phyloP scores from a whole-genome alignment of 805 yeast genomes.

The Metschnikowia bowlesiae region DNA sequence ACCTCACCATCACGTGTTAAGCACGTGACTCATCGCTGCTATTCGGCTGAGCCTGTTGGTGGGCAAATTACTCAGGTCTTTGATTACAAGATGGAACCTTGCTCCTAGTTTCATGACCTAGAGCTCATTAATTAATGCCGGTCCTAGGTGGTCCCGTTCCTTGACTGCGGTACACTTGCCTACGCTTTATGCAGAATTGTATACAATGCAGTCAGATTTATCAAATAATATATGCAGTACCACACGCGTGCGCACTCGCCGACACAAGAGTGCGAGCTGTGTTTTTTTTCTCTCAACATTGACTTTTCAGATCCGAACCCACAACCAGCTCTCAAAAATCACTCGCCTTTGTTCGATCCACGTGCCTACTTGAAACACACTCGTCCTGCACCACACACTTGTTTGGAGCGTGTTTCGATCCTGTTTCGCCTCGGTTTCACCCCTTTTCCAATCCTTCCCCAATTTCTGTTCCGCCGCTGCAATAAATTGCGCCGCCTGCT shows the following conservation, averaged over 20 bases:
- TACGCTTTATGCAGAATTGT: background rate
- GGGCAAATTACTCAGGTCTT: too few species aligned
- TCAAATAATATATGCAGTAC: background rate
- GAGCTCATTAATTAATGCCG: background rate
- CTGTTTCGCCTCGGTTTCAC: background rate
- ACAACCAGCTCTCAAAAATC: background rate
- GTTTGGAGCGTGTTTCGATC: background rate
- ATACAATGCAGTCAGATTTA: background rate
- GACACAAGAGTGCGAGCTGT: slow-evolving; percentile 4
- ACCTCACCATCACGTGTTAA: background rate
- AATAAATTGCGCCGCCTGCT: background rate
- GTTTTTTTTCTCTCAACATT: slow-evolving; percentile 5
- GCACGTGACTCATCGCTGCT: background rate
- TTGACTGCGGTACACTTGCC: background rate
- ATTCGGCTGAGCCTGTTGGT: background rate
- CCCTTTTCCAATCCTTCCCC: background rate
- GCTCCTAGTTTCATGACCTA: too few species aligned
- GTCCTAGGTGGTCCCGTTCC: background rate
- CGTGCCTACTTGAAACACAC: background rate
- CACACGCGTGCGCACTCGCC: slow-evolving; percentile 4
- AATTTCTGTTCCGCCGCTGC: slow-evolving; percentile 1
- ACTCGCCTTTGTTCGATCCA: slow-evolving; percentile 1
- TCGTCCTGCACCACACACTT: background rate
- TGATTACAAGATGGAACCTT: too few species aligned
- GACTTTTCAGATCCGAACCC: slow-evolving; percentile 2